These are phyloP conservation scores for Boletus sp. DNA, from an alignment of 768 basidiomycete genomes.

Conservation along the genomic window DNA sequence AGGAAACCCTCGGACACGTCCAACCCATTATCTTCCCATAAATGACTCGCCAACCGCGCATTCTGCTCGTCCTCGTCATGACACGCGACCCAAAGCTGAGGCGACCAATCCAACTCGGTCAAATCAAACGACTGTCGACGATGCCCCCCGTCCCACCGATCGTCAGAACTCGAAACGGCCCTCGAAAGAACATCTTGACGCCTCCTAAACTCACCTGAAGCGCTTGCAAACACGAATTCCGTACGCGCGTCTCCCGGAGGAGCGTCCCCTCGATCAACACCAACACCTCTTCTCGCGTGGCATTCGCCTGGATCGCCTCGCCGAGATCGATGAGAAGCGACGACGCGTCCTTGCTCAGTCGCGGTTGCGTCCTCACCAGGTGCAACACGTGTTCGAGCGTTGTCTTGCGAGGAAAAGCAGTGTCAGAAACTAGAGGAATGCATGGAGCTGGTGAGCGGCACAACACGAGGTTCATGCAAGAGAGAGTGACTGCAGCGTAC, in stretches of 20 bases:
- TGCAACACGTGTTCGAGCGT: constrained; percentile 70
- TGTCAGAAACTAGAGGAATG: constrained; percentile 55
- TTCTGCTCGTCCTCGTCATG: constrained; percentile 93
- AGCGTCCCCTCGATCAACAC: constrained; percentile 74
- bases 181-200: too few relatives aligned
- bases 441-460: neutral
- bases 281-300: constrained; percentile 58
- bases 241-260: constrained; percentile 82
- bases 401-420: constrained; percentile 69
- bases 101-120: constrained; percentile 92
- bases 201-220: constrained; percentile 63
- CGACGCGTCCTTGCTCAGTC: constrained; percentile 79
- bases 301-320: constrained; percentile 69
- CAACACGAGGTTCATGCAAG: constrained; percentile 3
- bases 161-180: neutral
- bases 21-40: constrained; percentile 96
- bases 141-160: neutral
- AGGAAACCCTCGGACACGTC: constrained; percentile 73
- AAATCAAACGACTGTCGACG: constrained; percentile 78
- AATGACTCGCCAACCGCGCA: constrained; percentile 68
- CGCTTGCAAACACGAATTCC: constrained; percentile 87
- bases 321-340: constrained; percentile 79
- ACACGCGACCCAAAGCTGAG: constrained; percentile 81
- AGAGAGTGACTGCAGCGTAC: constrained; percentile 11
- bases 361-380: constrained; percentile 74